A percentile compares a stretch with the other conserved stretches of the same genome.
Evolutionary conservation across 805 yeast species (phyloP).

Genomic region (Clavispora santaluciae): DNA sequence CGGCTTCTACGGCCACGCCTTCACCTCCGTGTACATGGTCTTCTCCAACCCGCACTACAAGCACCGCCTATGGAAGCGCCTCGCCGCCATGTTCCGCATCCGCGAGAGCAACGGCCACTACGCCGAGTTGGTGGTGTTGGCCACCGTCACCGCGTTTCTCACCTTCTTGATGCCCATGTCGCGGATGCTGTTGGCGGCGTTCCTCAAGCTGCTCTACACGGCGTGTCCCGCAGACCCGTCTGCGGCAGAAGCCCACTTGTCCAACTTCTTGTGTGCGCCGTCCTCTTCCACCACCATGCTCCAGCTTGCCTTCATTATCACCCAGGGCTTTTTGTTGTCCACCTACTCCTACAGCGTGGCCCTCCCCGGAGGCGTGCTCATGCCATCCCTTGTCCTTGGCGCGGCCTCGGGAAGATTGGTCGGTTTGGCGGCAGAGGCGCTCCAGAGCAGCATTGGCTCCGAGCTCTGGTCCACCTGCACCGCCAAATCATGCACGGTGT

Average conservation of each 20-base stretch:
- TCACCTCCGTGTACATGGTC: conserved; percentile 43
- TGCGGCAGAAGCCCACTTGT: conserved; percentile 15
- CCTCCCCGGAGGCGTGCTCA: conserved; percentile 63
- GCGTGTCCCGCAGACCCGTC: conserved; percentile 46
- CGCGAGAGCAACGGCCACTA: conserved; percentile 22
- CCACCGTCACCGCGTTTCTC: conserved; percentile 47
- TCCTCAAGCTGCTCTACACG: conserved; percentile 59
- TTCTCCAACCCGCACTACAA: conserved; percentile 30
- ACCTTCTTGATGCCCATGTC: conserved; percentile 54
- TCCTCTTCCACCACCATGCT: conserved; percentile 20
- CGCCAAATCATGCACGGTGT: conserved; percentile 51
- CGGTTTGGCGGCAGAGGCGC: conserved; percentile 47
- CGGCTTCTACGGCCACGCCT: conserved; percentile 58
- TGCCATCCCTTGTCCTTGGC: conserved; percentile 62
- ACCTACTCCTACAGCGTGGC: conserved; percentile 65
- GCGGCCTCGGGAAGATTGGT: conserved; percentile 53
- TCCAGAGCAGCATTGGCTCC: conserved; percentile 37
- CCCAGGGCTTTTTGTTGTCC: conserved; percentile 55
- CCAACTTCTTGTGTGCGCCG: conserved; percentile 34
- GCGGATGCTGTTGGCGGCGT: conserved; percentile 49
- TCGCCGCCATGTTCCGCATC: conserved; percentile 12
- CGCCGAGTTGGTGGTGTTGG: conserved; percentile 46
- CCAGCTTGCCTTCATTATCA: conserved; percentile 33
- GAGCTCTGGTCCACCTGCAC: conserved; percentile 38
- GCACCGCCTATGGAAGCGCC: conserved; percentile 14